These are phyloP conservation scores for Triangularia setosa DNA, from an alignment of 2,329 filamentous ascomycete genomes.

Conservation along the genomic window DNA sequence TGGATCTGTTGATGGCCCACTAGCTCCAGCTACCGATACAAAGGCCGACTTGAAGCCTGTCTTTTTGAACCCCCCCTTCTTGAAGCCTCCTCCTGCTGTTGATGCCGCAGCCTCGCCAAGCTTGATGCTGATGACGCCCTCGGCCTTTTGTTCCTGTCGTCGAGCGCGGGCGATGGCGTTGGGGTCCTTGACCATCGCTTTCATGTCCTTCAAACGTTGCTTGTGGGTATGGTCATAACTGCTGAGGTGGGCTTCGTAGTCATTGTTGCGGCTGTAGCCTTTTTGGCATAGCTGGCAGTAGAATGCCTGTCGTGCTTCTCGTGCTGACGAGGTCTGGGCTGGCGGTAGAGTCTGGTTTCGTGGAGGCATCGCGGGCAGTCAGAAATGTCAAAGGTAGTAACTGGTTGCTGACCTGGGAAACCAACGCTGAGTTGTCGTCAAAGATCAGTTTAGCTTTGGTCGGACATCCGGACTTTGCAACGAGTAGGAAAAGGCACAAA, in stretches of 20 bases:
- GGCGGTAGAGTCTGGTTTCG: slow-evolving; percentile 56
- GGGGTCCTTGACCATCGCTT: slow-evolving; percentile 72
- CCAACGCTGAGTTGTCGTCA: background rate
- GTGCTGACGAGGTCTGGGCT: slow-evolving; percentile 60
- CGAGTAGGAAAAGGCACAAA: background rate
- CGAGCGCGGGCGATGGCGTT: slow-evolving; percentile 60
- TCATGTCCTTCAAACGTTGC: slow-evolving; percentile 84
- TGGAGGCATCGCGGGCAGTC: slow-evolving; percentile 30
- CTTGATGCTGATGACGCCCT: slow-evolving; percentile 66
- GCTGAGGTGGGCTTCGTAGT: slow-evolving; percentile 90
- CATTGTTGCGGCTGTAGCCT: slow-evolving; percentile 90
- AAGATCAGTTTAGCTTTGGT: background rate
- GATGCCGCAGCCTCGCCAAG: slow-evolving; percentile 40
- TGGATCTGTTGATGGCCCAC: slow-evolving; percentile 35
- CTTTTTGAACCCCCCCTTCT: slow-evolving; percentile 74
- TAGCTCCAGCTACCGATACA: slow-evolving; percentile 46
- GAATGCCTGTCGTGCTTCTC: slow-evolving; percentile 74
- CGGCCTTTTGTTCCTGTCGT: slow-evolving; percentile 67
- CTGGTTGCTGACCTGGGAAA: no score
- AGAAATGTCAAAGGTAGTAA: background rate
- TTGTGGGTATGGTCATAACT: slow-evolving; percentile 96
- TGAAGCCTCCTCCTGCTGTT: slow-evolving; percentile 46
- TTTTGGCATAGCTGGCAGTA: slow-evolving; percentile 88
- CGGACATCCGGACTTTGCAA: background rate
- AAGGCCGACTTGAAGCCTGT: slow-evolving; percentile 79